phyloP scores from a whole-genome alignment of 495 filamentous ascomycete species.

The Penicillium crystallinum region DNA sequence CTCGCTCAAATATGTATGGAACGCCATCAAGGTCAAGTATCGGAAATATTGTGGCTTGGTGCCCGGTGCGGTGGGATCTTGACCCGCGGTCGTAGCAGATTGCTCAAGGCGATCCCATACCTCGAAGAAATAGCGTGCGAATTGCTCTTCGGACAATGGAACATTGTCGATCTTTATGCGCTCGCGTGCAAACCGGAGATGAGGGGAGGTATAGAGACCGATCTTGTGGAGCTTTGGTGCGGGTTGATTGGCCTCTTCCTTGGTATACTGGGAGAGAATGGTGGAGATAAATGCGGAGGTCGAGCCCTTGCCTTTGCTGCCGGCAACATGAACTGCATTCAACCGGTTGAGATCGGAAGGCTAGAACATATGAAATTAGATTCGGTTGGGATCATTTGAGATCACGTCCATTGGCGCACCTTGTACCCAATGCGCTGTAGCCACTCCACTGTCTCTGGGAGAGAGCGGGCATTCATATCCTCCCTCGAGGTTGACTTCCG shows the following conservation, averaged over 20 bases:
- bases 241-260: conserved; percentile 26
- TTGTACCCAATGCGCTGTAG: conserved; percentile 72
- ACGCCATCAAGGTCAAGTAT: conserved; percentile 84
- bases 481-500: conserved; percentile 55
- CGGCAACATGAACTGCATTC: conserved; percentile 78
- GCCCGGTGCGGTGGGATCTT: conserved; percentile 39
- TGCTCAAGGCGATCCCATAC: conserved; percentile 74
- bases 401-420: conserved; percentile 38
- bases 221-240: conserved; percentile 49
- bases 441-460: conserved; percentile 75
- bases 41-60: conserved; percentile 84
- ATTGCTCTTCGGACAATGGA: conserved; percentile 69
- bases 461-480: conserved; percentile 59
- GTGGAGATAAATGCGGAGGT: conserved; percentile 50
- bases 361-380: conserved; percentile 32
- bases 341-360: conserved; percentile 70
- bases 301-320: conserved; percentile 87
- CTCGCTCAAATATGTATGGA: conserved; percentile 78
- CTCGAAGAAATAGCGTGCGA: conserved; percentile 83
- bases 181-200: conserved; percentile 82
- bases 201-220: conserved; percentile 85
- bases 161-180: conserved; percentile 76
- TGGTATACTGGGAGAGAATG: conserved; percentile 54
- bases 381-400: neutral
- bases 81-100: conserved; percentile 42